Percentiles rank a stretch among this genome's conserved stretches.
These are phyloP conservation scores for Lactifluus subvellereus DNA, from an alignment of 768 basidiomycete species.

Conservation along the genomic window DNA sequence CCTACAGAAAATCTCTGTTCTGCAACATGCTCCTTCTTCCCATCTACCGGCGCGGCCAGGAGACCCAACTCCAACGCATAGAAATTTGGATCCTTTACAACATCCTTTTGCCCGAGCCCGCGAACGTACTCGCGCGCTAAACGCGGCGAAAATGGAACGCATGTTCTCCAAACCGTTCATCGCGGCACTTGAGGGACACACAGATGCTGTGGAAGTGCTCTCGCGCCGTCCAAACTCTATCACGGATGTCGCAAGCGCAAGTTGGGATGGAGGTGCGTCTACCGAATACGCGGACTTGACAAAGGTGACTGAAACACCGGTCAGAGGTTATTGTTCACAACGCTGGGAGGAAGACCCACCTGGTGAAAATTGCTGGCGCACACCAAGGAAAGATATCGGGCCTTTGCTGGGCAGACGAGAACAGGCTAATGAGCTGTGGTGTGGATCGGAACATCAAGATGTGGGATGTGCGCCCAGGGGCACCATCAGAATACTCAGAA, in stretches of 20 bases:
- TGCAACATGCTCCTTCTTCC: slow-evolving; percentile 73
- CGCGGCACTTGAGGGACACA: slow-evolving; percentile 83
- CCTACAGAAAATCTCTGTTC: slow-evolving; percentile 73
- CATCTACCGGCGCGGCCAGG: slow-evolving; percentile 73
- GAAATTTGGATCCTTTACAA: slow-evolving; percentile 91
- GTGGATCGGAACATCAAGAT: slow-evolving; percentile 79
- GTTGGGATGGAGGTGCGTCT: slow-evolving; percentile 88
- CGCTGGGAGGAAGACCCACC: slow-evolving; percentile 49
- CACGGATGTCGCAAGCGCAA: slow-evolving; percentile 41
- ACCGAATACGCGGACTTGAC: background rate
- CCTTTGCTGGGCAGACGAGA: slow-evolving; percentile 61
- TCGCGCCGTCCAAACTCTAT: slow-evolving; percentile 13
- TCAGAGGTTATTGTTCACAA: slow-evolving; percentile 85
- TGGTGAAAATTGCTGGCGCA: slow-evolving; percentile 56
- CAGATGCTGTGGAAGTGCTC: slow-evolving; percentile 28
- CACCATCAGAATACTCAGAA: slow-evolving; percentile 28
- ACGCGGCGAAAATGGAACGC: slow-evolving; percentile 93
- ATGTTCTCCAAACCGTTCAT: slow-evolving; percentile 99
- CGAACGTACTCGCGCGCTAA: slow-evolving; percentile 89
- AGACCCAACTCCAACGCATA: slow-evolving; percentile 79
- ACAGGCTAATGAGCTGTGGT: slow-evolving; percentile 70
- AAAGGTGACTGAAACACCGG: background rate
- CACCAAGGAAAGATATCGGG: slow-evolving; percentile 87
- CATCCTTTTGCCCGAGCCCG: slow-evolving; percentile 92
- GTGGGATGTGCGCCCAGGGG: slow-evolving; percentile 49